phyloP scores from a whole-genome alignment of 768 basidiomycete species.

The Russula earlei region DNA sequence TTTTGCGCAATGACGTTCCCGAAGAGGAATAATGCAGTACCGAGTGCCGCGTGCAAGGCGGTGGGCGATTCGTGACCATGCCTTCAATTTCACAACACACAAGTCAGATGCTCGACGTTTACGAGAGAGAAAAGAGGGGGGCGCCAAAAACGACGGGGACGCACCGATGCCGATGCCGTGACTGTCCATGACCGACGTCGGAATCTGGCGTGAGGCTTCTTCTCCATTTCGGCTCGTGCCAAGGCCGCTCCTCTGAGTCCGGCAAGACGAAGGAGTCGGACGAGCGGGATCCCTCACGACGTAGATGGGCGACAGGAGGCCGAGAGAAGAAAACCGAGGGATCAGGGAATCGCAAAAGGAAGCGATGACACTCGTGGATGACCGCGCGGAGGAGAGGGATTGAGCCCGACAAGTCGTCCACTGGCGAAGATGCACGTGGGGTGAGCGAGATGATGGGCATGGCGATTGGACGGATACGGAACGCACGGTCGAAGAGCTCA shows the following conservation, averaged over 20 bases:
- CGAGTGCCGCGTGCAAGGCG: conserved; percentile 57
- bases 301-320: conserved; percentile 6
- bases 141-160: background rate
- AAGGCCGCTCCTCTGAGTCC: background rate
- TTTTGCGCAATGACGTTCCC: conserved; percentile 51
- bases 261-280: background rate
- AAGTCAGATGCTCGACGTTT: too few relatives aligned
- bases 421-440: background rate
- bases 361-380: conserved; percentile 61
- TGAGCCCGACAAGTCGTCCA: conserved; percentile 38
- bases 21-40: conserved; percentile 53
- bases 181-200: background rate
- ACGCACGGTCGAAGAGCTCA: conserved; percentile 51
- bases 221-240: background rate
- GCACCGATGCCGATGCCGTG: background rate
- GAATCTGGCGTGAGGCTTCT: background rate
- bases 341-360: conserved; percentile 44
- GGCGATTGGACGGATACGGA: background rate
- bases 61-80: conserved; percentile 39
- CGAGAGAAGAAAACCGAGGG: conserved; percentile 39
- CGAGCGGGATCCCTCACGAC: background rate
- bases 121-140: too few relatives aligned
- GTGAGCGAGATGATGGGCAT: background rate
- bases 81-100: background rate
- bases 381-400: conserved; percentile 51